Percentiles rank a stretch among this genome's conserved stretches.
These are phyloP conservation scores for Ploettnerulaceae sp. DNA, from an alignment of 2,329 filamentous ascomycete species.

Conservation along the genomic window DNA sequence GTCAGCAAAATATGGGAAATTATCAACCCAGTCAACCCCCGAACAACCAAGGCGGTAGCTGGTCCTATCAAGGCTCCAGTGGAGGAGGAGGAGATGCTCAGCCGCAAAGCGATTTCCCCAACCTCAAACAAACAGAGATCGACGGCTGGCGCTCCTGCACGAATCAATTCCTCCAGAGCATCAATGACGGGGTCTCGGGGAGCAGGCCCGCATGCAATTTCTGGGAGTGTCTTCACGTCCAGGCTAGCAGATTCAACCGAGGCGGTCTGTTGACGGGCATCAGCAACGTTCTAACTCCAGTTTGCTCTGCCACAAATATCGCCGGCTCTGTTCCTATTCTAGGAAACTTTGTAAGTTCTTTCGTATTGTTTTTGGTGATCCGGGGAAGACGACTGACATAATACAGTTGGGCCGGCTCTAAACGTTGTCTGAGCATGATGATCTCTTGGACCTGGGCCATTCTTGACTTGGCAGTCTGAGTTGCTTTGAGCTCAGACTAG, in stretches of 20 bases:
- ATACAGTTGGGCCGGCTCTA: no score
- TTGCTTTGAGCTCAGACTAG: no score
- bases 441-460: no score
- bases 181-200: not conserved
- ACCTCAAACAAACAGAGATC: not conserved
- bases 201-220: constrained; percentile 3
- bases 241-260: not conserved
- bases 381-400: no score
- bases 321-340: not conserved
- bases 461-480: no score
- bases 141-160: constrained; percentile 3
- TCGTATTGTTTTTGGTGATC: no score
- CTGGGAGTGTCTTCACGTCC: constrained; percentile 1
- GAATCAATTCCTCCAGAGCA: not conserved
- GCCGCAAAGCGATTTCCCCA: not conserved
- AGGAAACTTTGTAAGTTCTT: not conserved
- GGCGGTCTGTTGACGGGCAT: not conserved
- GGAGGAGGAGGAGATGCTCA: no score
- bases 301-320: not conserved
- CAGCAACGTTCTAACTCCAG: not conserved
- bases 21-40: not conserved
- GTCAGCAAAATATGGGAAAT: not conserved
- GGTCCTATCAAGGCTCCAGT: not conserved
- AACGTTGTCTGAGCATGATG: no score
- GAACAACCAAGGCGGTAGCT: not conserved